Evolutionary conservation across 2,329 filamentous ascomycete species (phyloP).

Genomic region (Pyrenophora tritici-repentis): DNA sequence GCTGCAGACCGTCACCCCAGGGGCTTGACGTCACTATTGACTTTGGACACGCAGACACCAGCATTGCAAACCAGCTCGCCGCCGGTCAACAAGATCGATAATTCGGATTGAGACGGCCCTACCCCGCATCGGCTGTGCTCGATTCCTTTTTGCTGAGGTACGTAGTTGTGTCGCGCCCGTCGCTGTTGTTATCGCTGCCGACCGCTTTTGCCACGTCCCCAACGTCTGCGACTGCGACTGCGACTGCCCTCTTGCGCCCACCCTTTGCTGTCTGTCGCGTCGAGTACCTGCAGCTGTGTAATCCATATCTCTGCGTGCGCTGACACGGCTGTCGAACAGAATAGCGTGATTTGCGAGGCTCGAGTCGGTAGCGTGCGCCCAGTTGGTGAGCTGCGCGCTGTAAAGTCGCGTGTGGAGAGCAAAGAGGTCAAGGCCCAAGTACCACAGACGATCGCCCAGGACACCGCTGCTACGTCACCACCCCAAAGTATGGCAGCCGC

Average conservation of each 20-base stretch:
- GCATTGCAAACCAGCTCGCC: constrained; percentile 25
- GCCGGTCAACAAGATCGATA: constrained; percentile 20
- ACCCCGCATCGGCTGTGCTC: constrained; percentile 37
- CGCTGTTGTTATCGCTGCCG: constrained; percentile 24
- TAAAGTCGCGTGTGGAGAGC: constrained; percentile 30
- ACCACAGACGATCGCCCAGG: constrained; percentile 38
- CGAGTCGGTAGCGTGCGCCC: constrained; percentile 13
- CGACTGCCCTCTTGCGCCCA: constrained; percentile 19
- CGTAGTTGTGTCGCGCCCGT: constrained; percentile 27
- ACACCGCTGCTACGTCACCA: constrained; percentile 44
- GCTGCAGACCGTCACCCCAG: constrained; percentile 21
- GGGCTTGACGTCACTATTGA: constrained; percentile 39
- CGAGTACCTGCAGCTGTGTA: constrained; percentile 8
- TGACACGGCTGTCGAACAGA: constrained; percentile 9
- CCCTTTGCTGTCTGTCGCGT: constrained; percentile 17
- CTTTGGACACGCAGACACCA: constrained; percentile 26
- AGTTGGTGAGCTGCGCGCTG: constrained; percentile 18
- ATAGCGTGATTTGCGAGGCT: constrained; percentile 10
- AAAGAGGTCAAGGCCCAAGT: constrained; percentile 30
- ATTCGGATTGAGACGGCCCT: constrained; percentile 20
- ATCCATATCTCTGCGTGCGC: constrained; percentile 12
- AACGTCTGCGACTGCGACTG: constrained; percentile 27
- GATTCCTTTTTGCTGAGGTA: constrained; percentile 32
- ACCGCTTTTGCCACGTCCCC: constrained; percentile 26
- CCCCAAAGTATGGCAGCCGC: constrained; percentile 42